Evolutionary conservation across 2,329 filamentous ascomycete genomes (phyloP), one percentile per base, ranked within the genome.

Genomic region (Chaetomium globosum): DNA sequence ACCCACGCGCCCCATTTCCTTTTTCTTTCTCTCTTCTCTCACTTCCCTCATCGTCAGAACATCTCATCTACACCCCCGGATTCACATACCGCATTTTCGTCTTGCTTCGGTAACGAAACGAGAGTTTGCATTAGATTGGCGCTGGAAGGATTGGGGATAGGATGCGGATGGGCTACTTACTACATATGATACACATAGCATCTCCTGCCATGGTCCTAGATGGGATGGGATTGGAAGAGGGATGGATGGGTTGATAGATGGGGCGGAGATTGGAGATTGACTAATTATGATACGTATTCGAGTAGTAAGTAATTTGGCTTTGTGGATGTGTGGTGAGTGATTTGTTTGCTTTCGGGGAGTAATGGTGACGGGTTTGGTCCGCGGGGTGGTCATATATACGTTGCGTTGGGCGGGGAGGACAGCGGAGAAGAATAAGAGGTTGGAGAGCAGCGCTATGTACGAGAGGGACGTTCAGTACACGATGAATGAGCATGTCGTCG

Each of bases 51-150:
- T 36, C 9, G 13, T 19, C 13, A 26, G 13, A 23, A n/a, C n/a
- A 48, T 23, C 46, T 59, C 56, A 59, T 59, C 49, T 59, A 59
- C 56, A 49, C 28, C 52, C 28, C 56, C 30, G 51, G 28, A 53
- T 56, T 56, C 8, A 33, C 51, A 33, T 36, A 36, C 53, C n/a
- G 21, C 21, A 19, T 39, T 23, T 19, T 12, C 33, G 10, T 43
- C 10, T 53, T n/a, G n/a, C n/a, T n/a, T 23, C n/a, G n/a, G 46
- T 23, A 48, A 48, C 46, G 46, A 23, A 48, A 61, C 30, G 49
- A 54, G 30, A 23, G 9, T 58, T 43, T 65, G 68, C 68, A 69
- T 69, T 69, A 68, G 66, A 69, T 57, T 65, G 68, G 66, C 68
- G 67, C 66, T 31, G 55, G 54, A 58, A 43, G 39, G 39, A 43